phyloP scores from a whole-genome alignment of 192 early-diverging fungal genomes.

The Dispira simplex region DNA sequence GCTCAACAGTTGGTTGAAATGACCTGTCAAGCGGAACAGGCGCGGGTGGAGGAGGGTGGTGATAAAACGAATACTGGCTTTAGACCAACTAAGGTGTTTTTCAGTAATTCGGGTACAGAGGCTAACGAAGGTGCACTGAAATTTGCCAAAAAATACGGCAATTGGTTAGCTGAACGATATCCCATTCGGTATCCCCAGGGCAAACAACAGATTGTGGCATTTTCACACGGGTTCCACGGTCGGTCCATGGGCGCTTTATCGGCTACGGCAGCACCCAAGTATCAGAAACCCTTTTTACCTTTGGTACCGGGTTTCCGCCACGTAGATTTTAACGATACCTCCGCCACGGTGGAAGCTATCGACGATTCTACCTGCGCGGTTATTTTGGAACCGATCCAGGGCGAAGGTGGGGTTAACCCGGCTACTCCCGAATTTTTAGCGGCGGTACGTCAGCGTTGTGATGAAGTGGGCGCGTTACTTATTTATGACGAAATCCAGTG shows the following conservation, averaged over 20 bases:
- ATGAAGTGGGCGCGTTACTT: constrained; percentile 75
- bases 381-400: constrained; percentile 93
- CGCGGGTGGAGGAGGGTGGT: constrained; percentile 9
- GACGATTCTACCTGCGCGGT: constrained; percentile 75
- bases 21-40: constrained; percentile 26
- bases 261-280: constrained; percentile 85
- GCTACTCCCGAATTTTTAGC: constrained; percentile 63
- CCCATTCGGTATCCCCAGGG: constrained; percentile 23
- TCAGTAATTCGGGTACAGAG: constrained; percentile 94
- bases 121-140: constrained; percentile 97
- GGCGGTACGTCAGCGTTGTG: constrained; percentile 59
- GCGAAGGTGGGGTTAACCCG: constrained; percentile 80
- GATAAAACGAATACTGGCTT: constrained; percentile 19
- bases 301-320: constrained; percentile 71
- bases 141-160: constrained; percentile 87
- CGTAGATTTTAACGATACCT: constrained; percentile 58
- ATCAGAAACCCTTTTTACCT: constrained; percentile 88
- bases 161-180: constrained; percentile 11
- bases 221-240: constrained; percentile 91
- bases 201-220: constrained; percentile 69
- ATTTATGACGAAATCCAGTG: constrained; percentile 98
- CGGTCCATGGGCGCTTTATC: constrained; percentile 91
- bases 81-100: constrained; percentile 63
- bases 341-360: constrained; percentile 39
- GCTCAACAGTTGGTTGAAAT: constrained; percentile 57